Base-by-base conservation (phyloP, 495 filamentous ascomycete genomes). In the Aspergillus mulundensis region DNA sequence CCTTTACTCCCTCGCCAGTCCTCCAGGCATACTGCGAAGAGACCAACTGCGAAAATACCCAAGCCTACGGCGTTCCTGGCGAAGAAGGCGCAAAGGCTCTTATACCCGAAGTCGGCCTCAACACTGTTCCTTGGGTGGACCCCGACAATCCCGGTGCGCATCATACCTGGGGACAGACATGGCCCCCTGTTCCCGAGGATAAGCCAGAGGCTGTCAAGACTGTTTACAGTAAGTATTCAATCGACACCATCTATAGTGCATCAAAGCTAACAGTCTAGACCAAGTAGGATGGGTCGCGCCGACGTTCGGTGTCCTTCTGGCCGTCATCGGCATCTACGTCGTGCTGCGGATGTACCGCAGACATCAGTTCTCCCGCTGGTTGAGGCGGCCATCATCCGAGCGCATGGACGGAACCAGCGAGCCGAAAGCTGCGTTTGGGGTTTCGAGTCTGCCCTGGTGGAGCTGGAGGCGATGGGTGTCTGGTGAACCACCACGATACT, bases 71-170 rank as follows among this genome's bases (percentile, higher is more conserved):
- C 12, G 53, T 65, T 32, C 71, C 72, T 1, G 70, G 64, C 10
- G 74, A 75, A n/a, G 61, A 65, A n/a, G 60, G 34, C 6, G 64
- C 68, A 11, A 30, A 30, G 21, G 61, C 70, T 14, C 48, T 60
- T 20, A 67, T 74, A 20, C 74, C 74, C 7, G 67, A 69, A 7
- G 55, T 43, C 8, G 72, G 72, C 20, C 65, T 74, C 38, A 73
- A 67, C 20, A 77, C 72, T 0, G 73, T 77, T 42, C 73, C 73
- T 0, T 77, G 73, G 73, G 61, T 74, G 36, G 64, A 74, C 21
- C 66, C 70, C 3, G 66, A 66, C 6, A 50, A 73, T 20, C 62
- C 66, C 0, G 63, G 63, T 10, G 50, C 41, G 7, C 54, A 60
- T 11, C 58, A 49, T 39, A 60, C 57, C 21, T 61, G 52, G 58